Conservation (phyloP, 768 basidiomycete genomes). For the Trametes coccinea region DNA sequence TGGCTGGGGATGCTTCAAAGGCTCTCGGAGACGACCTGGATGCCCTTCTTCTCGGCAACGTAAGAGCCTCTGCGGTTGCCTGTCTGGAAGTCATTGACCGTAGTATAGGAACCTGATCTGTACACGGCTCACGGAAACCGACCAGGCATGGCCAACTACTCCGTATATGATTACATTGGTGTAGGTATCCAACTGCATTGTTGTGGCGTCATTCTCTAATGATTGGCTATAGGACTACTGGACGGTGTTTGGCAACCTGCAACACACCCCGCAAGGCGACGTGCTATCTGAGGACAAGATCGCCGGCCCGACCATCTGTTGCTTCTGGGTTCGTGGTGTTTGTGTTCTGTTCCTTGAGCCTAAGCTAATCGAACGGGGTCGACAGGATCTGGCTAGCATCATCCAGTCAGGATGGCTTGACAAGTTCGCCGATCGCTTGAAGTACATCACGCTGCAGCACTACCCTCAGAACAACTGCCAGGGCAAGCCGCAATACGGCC, state of each 20-base stretch:
- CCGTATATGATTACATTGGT: constrained; percentile 45
- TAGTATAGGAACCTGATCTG: constrained; percentile 57
- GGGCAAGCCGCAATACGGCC: constrained; percentile 37
- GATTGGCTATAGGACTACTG: constrained; percentile 41
- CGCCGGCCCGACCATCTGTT: constrained; percentile 53
- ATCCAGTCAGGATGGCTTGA: constrained; percentile 44
- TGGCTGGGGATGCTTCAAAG: constrained; percentile 38
- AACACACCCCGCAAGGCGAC: constrained; percentile 41
- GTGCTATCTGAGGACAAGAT: constrained; percentile 41
- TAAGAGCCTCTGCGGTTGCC: constrained; percentile 22
- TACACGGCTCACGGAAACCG: constrained; percentile 47
- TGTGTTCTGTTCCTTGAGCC: background rate
- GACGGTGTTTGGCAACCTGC: constrained; percentile 37
- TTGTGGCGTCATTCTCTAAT: background rate
- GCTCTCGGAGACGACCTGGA: constrained; percentile 43
- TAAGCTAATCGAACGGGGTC: background rate
- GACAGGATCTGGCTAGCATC: constrained; percentile 44
- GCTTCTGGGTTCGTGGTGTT: constrained; percentile 45
- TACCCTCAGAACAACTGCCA: constrained; percentile 50
- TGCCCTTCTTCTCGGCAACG: constrained; percentile 52
- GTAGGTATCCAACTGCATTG: constrained; percentile 30
- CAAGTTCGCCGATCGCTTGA: constrained; percentile 40
- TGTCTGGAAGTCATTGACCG: background rate
- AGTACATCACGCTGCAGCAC: constrained; percentile 54
- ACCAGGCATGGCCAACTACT: constrained; percentile 47